Percentiles rank a stretch among this genome's conserved stretches.
phyloP scores from a whole-genome alignment of 192 early-diverging fungal genomes.

The Gamsiella multidivaricata region DNA sequence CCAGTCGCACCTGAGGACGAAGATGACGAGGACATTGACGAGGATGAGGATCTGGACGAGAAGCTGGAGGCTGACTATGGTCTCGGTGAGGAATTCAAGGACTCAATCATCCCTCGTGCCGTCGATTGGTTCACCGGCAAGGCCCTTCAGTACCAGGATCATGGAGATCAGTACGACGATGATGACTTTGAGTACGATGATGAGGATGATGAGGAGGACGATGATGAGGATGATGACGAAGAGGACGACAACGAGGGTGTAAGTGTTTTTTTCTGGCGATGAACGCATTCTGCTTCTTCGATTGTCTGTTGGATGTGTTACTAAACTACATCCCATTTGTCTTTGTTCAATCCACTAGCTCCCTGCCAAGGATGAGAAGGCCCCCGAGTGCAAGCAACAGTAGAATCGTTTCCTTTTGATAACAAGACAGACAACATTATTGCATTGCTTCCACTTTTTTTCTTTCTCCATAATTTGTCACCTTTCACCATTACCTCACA shows the following conservation, averaged over 20 bases:
- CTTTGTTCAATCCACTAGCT: conserved; percentile 28
- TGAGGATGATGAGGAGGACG: conserved; percentile 54
- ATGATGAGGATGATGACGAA: conserved; percentile 57
- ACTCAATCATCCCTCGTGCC: conserved; percentile 95
- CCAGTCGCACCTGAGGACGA: conserved; percentile 81
- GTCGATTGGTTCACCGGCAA: conserved; percentile 99
- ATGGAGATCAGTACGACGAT: conserved; percentile 38
- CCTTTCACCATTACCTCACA: background rate
- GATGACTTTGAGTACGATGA: conserved; percentile 49
- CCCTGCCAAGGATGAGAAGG: conserved; percentile 51
- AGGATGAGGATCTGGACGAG: conserved; percentile 83
- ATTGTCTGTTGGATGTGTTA: background rate
- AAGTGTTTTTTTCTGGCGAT: background rate
- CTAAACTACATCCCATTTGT: background rate
- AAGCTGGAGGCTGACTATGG: conserved; percentile 96
- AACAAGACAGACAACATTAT: conserved; percentile 10
- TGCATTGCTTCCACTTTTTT: conserved; percentile 25
- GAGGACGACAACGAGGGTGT: conserved; percentile 52
- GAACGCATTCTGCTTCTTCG: background rate
- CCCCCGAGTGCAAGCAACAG: conserved; percentile 55
- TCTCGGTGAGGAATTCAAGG: conserved; percentile 98
- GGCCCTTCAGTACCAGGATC: conserved; percentile 87
- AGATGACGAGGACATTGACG: conserved; percentile 74
- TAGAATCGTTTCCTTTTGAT: conserved; percentile 31
- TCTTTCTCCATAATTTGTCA: conserved; percentile 12